Evolutionary conservation across 208 protist genomes (phyloP).

Genomic region (Trypanosomatidae sp.): DNA sequence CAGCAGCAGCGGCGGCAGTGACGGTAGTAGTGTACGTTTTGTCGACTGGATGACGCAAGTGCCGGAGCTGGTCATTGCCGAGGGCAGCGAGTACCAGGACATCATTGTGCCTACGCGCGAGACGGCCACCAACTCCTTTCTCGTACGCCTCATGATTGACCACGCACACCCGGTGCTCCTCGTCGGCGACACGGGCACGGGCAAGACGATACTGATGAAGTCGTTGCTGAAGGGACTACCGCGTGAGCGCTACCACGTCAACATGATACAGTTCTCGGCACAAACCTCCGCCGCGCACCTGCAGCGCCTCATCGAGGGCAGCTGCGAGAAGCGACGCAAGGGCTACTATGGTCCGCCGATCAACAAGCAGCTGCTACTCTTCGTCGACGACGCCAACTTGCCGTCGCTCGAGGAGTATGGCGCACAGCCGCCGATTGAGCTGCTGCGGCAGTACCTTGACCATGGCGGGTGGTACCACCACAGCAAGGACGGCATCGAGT

Average conservation of each 20-base stretch:
- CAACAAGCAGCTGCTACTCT: constrained; percentile 91
- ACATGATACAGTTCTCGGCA: constrained; percentile 93
- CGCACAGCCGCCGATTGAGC: constrained; percentile 94
- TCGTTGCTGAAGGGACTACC: constrained; percentile 70
- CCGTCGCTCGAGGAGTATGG: constrained; percentile 94
- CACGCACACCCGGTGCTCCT: constrained; percentile 78
- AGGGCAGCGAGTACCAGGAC: constrained; percentile 84
- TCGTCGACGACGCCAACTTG: constrained; percentile 96
- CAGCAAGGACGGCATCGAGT: constrained; percentile 85
- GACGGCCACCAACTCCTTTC: constrained; percentile 86
- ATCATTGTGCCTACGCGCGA: constrained; percentile 93
- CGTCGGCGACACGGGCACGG: constrained; percentile 92
- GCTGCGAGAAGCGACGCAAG: constrained; percentile 91
- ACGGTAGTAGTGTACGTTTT: constrained; percentile 53
- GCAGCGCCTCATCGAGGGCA: constrained; percentile 91
- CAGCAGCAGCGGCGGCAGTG: neutral
- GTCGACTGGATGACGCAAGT: constrained; percentile 73
- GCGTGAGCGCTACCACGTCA: constrained; percentile 71
- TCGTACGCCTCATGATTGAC: constrained; percentile 75
- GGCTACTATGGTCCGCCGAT: constrained; percentile 91
- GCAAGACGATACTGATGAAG: constrained; percentile 93
- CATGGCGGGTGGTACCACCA: constrained; percentile 94
- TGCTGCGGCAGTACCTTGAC: constrained; percentile 94
- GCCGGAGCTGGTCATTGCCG: constrained; percentile 64
- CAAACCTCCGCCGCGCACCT: constrained; percentile 88